phyloP scores from a whole-genome alignment of 805 yeast genomes.

The Tetrapisispora fleetii region DNA sequence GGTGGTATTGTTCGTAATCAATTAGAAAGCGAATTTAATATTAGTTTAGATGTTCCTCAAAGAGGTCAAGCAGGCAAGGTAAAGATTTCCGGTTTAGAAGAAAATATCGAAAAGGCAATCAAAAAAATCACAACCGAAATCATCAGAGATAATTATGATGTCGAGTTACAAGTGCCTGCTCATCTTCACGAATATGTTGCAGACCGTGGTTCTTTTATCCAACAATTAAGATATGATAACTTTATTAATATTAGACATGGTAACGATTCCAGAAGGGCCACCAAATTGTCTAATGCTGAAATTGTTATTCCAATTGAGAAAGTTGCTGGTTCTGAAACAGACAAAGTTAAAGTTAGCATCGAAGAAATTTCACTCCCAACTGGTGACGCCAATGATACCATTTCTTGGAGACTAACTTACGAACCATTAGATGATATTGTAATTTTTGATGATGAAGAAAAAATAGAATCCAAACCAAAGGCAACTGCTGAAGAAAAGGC shows the following conservation, averaged over 20 bases:
- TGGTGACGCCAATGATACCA: slow-evolving; percentile 26
- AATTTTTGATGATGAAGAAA: slow-evolving; percentile 26
- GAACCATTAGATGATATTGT: slow-evolving; percentile 27
- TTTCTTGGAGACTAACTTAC: slow-evolving; percentile 58
- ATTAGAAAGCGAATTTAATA: slow-evolving; percentile 60
- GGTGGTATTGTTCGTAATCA: slow-evolving; percentile 66
- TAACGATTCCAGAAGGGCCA: slow-evolving; percentile 39
- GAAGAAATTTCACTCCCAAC: slow-evolving; percentile 28
- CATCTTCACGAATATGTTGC: slow-evolving; percentile 48
- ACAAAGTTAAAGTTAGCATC: slow-evolving; percentile 39
- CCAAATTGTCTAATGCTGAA: slow-evolving; percentile 36
- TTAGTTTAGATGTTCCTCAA: slow-evolving; percentile 58
- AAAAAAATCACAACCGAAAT: slow-evolving; percentile 45
- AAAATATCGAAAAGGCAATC: slow-evolving; percentile 52
- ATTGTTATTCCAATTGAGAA: slow-evolving; percentile 40
- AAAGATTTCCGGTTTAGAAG: slow-evolving; percentile 56
- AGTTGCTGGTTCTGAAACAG: slow-evolving; percentile 28
- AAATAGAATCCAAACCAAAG: slow-evolving; percentile 40
- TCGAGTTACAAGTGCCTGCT: slow-evolving; percentile 47
- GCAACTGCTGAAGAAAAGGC: slow-evolving; percentile 33
- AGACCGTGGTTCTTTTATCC: slow-evolving; percentile 56
- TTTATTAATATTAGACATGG: slow-evolving; percentile 55
- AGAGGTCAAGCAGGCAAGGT: slow-evolving; percentile 42
- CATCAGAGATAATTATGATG: slow-evolving; percentile 48
- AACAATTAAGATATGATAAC: slow-evolving; percentile 41